phyloP scores from a whole-genome alignment of 352 stramenopile species.

The Elongisporangium anandrum region DNA sequence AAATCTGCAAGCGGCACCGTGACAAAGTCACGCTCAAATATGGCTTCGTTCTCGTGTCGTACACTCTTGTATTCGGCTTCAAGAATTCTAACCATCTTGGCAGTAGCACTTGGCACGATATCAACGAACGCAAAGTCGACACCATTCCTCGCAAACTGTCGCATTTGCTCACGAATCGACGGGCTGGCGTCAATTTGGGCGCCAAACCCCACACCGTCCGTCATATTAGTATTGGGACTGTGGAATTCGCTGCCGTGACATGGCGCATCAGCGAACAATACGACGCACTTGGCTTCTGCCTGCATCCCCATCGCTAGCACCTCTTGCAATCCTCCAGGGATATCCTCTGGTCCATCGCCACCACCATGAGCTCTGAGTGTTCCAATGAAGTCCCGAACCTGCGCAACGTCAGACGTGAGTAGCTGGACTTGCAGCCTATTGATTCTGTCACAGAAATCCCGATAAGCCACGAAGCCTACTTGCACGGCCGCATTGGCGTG shows the following conservation, averaged over 20 bases:
- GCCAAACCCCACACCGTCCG: not conserved
- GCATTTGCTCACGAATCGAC: slow-evolving; percentile 29
- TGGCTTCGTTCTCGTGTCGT: slow-evolving; percentile 4
- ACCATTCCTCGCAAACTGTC: slow-evolving; percentile 13
- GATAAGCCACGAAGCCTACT: slow-evolving; percentile 37
- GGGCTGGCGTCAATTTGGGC: slow-evolving; percentile 18
- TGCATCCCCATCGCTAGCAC: slow-evolving; percentile 23
- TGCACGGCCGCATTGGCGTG: slow-evolving; percentile 17
- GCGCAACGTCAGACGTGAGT: slow-evolving; percentile 13
- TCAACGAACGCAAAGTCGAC: slow-evolving; percentile 46
- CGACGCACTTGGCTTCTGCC: slow-evolving; percentile 22
- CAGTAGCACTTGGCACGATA: slow-evolving; percentile 13
- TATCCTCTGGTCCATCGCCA: slow-evolving; percentile 28
- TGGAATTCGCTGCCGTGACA: slow-evolving; percentile 33
- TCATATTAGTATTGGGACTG: slow-evolving; percentile 1
- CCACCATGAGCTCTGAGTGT: slow-evolving; percentile 17
- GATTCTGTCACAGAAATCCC: slow-evolving; percentile 28
- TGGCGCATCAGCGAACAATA: slow-evolving; percentile 28
- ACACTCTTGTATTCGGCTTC: slow-evolving; percentile 13
- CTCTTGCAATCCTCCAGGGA: slow-evolving; percentile 23
- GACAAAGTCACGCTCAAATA: slow-evolving; percentile 18
- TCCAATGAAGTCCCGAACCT: slow-evolving; percentile 19
- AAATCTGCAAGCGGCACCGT: slow-evolving; percentile 12
- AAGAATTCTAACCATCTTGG: slow-evolving; percentile 30
- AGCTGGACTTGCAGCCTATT: slow-evolving; percentile 16